Conservation (phyloP, 2,329 filamentous ascomycete genomes). For the Trichoderma simmonsii region DNA sequence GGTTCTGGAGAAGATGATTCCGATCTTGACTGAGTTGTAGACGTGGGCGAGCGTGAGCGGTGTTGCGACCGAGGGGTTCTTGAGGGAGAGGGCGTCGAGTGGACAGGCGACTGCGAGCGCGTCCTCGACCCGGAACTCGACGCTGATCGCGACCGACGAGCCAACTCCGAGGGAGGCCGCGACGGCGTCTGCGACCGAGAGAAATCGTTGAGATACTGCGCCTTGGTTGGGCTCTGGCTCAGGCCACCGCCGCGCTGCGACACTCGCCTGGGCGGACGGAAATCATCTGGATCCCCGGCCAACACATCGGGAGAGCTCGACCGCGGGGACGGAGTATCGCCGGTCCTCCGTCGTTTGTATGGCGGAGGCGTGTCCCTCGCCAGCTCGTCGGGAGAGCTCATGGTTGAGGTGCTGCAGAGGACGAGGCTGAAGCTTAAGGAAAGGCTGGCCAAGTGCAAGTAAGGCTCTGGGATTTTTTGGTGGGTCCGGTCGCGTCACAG, state of each 20-base stretch:
- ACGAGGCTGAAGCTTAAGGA: slow-evolving; percentile 20
- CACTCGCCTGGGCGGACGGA: slow-evolving; percentile 9
- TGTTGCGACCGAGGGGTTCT: slow-evolving; percentile 28
- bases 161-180: slow-evolving; percentile 32
- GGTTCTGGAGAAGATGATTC: slow-evolving; percentile 28
- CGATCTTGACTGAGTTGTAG: slow-evolving; percentile 32
- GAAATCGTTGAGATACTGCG: slow-evolving; percentile 20
- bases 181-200: slow-evolving; percentile 19
- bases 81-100: slow-evolving; percentile 30
- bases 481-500: slow-evolving; percentile 19
- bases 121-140: slow-evolving; percentile 38
- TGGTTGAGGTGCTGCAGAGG: slow-evolving; percentile 21
- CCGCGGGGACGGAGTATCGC: slow-evolving; percentile 28
- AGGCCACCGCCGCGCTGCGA: slow-evolving; percentile 19
- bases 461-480: slow-evolving; percentile 17
- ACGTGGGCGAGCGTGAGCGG: slow-evolving; percentile 29
- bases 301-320: slow-evolving; percentile 27
- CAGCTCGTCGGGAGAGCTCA: slow-evolving; percentile 31
- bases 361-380: slow-evolving; percentile 27
- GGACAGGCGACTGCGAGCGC: slow-evolving; percentile 36
- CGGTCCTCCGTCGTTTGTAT: slow-evolving; percentile 35
- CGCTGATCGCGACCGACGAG: slow-evolving; percentile 31
- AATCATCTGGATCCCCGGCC: slow-evolving; percentile 16
- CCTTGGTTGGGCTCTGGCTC: slow-evolving; percentile 26
- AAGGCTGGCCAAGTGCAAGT: not conserved